Base-by-base conservation (phyloP, 2,329 filamentous ascomycete species). In the Colletotrichum sp. region DNA sequence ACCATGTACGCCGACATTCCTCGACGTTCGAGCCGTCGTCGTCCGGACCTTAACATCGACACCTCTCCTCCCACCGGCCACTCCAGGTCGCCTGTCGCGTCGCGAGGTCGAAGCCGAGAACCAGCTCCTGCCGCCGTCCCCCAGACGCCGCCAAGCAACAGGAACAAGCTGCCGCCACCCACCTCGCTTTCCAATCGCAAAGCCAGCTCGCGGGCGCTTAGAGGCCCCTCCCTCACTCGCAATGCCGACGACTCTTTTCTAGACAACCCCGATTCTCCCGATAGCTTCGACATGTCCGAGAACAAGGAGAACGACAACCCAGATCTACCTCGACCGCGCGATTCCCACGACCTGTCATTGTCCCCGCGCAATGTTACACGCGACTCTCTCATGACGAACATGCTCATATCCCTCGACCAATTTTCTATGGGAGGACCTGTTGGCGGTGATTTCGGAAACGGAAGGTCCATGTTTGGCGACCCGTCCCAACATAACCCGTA, bases 371-470 rank as follows among this genome's bases (percentile, higher is more conserved):
- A 95, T 83, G 92, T 95, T 78, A 95, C 95, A 55, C 93, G 96
- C 79, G 95, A 98, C 82, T 98, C 96, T 44, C 93, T 99, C 79
- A 95, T 99, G 75, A 94, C 97, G 85, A 98, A 98, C 84, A 97
- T 99, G 94, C 92, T 99, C 76, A 89, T 97, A 79, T 98, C 96
- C 55, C 93, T 99, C 78, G 96, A 98, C 85, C 94, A 96, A 84
- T 92, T 96, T 82, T 93, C 92, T 55, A 89, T 91, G 79, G 88
- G 84, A 16, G 73, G 65, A 24, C 68, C 74, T 8, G 48, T 59
- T 16, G 65, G 44, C 26, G 66, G 64, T 6, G 57, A 60, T 12
- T 70, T 74, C 28, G 75, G 68, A 26, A 57, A 48, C n/a, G 65
- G 65, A 30, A 44, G 63, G 39, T 12, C 44, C 65, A 68, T 59